Base-by-base conservation (phyloP, 2,329 filamentous ascomycete genomes). In the Fusarium napiforme region DNA sequence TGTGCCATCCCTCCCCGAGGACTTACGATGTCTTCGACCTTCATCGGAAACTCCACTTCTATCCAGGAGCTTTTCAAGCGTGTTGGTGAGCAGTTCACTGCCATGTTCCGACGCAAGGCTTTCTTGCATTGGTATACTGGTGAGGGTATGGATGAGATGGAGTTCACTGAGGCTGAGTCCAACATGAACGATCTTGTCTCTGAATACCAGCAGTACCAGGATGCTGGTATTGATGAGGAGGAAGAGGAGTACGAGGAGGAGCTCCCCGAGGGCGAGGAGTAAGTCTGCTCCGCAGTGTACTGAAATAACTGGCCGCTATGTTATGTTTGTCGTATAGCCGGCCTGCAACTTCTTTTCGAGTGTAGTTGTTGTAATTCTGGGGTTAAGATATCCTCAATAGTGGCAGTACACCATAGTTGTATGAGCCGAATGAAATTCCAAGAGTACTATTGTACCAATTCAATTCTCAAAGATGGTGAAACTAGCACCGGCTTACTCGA, bases 81-180 rank as follows among this genome's bases (percentile, higher is more conserved):
- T 91, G 89, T 99, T 80, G 96, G 96, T 83, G 96, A 99, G 87
- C 96, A 99, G 89, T 99, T 99, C 92, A 95, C 93, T 87, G 96
- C 95, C 84, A 99, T 99, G 96, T 99, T 99, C 93, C 92, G 96
- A 88, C 95, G 96, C 88, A 99, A 98, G 93, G 96, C 96, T 92
- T 99, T 99, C 95, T 94, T 99, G 91, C 96, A 98, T 90, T 99
- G 96, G 96, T 99, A 99, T 89, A 99, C 96, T 91, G 95, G 95
- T 83, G 96, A 99, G 91, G 96, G 96, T 88, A 99, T 99, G 96
- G 96, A 99, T 87, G 96, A 99, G 93, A 98, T 99, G 96, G 96
- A 99, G 89, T 99, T 99, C 90, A 99, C 96, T 83, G 96, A 99
- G 91, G 96, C 96, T 80, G 96, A 99, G 92, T 97, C 94, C 87